Percentiles rank a stretch among this genome's conserved stretches.
These are phyloP conservation scores for Jimgerdemannia lactiflua DNA, from an alignment of 192 early-diverging fungal genomes.

Conservation along the genomic window DNA sequence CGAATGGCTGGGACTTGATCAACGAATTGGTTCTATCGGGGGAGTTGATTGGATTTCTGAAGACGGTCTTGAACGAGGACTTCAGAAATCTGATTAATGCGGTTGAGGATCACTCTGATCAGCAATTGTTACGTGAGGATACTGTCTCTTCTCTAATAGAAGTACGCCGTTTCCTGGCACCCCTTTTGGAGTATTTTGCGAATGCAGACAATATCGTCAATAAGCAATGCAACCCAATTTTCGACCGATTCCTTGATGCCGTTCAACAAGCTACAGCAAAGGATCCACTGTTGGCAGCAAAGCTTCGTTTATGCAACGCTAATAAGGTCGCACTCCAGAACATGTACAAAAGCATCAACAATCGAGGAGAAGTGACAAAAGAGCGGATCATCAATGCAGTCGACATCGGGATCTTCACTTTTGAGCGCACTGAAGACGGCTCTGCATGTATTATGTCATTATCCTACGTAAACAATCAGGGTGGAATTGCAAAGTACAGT, in stretches of 20 bases:
- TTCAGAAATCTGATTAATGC: slow-evolving; percentile 6
- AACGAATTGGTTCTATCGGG: not conserved
- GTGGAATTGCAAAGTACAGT: not conserved
- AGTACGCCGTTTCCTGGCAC: slow-evolving; percentile 12
- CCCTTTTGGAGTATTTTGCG: slow-evolving; percentile 1
- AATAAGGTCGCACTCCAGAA: slow-evolving; percentile 8
- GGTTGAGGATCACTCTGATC: slow-evolving; percentile 2
- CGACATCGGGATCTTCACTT: slow-evolving; percentile 6
- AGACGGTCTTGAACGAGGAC: not conserved
- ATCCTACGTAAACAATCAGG: not conserved
- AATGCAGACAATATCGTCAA: not conserved
- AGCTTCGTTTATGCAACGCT: not conserved
- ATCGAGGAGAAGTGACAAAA: slow-evolving; percentile 14
- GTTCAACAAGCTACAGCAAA: not conserved
- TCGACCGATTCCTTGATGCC: slow-evolving; percentile 1
- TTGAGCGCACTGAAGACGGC: slow-evolving; percentile 6
- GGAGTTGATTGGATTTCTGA: not conserved
- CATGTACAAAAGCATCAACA: slow-evolving; percentile 12
- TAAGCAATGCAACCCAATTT: not conserved
- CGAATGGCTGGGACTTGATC: not conserved
- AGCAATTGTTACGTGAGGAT: slow-evolving; percentile 7
- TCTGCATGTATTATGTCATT: not conserved
- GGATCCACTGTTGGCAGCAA: not conserved
- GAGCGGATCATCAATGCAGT: slow-evolving; percentile 14
- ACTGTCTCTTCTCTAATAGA: slow-evolving; percentile 12